Percentiles rank a stretch among this genome's conserved stretches.
Conservation (phyloP, 176 grass and related monocot species). For the Carex kokanica region DNA sequence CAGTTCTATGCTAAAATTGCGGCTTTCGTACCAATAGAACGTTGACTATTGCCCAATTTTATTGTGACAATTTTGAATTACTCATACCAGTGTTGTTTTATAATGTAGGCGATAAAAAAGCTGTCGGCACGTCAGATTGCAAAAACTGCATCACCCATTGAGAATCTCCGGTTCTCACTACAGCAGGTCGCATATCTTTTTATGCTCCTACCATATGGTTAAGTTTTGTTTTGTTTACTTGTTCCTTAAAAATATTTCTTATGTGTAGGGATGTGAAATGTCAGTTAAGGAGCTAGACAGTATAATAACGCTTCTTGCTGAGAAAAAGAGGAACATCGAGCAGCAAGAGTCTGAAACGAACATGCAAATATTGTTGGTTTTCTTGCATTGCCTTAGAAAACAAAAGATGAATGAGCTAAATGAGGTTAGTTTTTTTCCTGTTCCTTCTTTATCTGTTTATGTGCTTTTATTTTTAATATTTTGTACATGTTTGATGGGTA, state of each 20-base stretch:
- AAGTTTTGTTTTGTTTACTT: background rate
- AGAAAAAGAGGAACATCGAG: slow-evolving; percentile 95
- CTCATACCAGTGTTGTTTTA: background rate
- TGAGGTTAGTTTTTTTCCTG: slow-evolving; percentile 49
- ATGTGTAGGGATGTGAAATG: slow-evolving; percentile 80
- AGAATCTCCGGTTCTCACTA: slow-evolving; percentile 72
- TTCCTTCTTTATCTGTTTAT: background rate
- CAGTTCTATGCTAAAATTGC: background rate
- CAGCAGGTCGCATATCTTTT: slow-evolving; percentile 64
- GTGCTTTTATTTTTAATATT: background rate
- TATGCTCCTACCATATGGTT: background rate
- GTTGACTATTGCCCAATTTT: background rate
- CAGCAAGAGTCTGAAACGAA: slow-evolving; percentile 96
- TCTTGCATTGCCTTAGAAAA: slow-evolving; percentile 96
- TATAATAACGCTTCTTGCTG: slow-evolving; percentile 74
- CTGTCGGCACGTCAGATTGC: slow-evolving; percentile 67
- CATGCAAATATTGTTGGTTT: slow-evolving; percentile 96
- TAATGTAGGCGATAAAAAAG: slow-evolving; percentile 76
- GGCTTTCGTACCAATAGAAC: background rate
- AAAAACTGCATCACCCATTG: slow-evolving; percentile 70
- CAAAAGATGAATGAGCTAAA: slow-evolving; percentile 96
- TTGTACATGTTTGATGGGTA: background rate
- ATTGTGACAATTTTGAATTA: background rate
- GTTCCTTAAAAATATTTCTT: slow-evolving; percentile 28
- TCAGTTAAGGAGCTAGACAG: slow-evolving; percentile 76